Percentiles rank a stretch among this genome's conserved stretches.
phyloP scores from a whole-genome alignment of 345 rosid genomes.

The Lepidium sativum region DNA sequence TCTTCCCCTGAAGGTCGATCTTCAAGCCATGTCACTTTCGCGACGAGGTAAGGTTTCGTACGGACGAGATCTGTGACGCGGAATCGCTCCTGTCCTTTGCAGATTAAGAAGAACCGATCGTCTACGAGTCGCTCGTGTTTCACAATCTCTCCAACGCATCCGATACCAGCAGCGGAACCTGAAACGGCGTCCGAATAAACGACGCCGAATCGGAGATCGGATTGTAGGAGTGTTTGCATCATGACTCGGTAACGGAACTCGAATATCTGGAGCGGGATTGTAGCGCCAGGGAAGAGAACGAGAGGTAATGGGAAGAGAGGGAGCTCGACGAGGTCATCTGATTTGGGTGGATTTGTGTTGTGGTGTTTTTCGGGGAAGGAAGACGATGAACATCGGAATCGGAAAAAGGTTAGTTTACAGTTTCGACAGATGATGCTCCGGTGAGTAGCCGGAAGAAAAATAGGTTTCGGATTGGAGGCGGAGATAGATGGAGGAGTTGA shows the following conservation, averaged over 20 bases:
- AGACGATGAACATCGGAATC: constrained; percentile 22
- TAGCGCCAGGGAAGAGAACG: constrained; percentile 93
- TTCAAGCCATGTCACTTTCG: constrained; percentile 85
- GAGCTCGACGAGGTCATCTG: constrained; percentile 66
- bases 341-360: constrained; percentile 34
- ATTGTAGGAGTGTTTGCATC: constrained; percentile 95
- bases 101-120: constrained; percentile 82
- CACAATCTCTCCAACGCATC: constrained; percentile 87
- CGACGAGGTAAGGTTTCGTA: constrained; percentile 80
- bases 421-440: not conserved
- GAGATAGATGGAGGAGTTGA: constrained; percentile 15
- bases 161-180: constrained; percentile 66
- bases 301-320: constrained; percentile 87
- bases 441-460: not conserved
- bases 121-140: constrained; percentile 92
- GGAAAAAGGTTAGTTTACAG: constrained; percentile 18
- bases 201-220: constrained; percentile 93
- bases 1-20: constrained; percentile 87
- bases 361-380: constrained; percentile 26
- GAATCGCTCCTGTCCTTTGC: constrained; percentile 94
- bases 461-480: constrained; percentile 11
- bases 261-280: constrained; percentile 91
- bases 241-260: constrained; percentile 96
- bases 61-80: constrained; percentile 70
- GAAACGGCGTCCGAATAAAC: constrained; percentile 65